Base-by-base conservation (phyloP, 805 yeast species). In the Schwanniomyces pseudopolymorphus region DNA sequence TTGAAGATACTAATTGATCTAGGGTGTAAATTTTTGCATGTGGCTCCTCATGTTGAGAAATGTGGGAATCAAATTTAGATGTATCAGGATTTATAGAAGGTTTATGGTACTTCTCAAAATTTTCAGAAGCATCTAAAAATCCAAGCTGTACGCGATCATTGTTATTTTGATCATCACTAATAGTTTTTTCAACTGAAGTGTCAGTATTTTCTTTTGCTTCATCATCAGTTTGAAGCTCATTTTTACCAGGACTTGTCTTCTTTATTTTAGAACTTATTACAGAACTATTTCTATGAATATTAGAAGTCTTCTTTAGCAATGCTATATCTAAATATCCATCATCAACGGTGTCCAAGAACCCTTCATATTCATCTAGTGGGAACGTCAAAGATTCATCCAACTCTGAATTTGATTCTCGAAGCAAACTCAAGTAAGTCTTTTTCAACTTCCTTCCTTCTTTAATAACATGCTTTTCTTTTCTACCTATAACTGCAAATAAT, bases 401-500 rank as follows among this genome's bases (percentile, higher is more conserved):
- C 2, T 57, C 56, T 1, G 62, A 58, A 13, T 54, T 46, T 1
- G 70, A 59, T 13, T 52, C 56, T 14, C 57, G 53, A 31, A 68
- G 51, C n/a, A 64, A 40, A 21, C 55, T 53, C 39, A 56, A 52
- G 39, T 62, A 69, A 39, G 53, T 57, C 27, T 51, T 54, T 48
- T 70, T 69, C 47, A 75, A 59, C 22, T 60, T 60, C 21, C 69
- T 67, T 1, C 77, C 77, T 45, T 71, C 70, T 25, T 63, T 60
- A 25, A 75, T 63, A 11, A 78, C 61, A 48, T 73, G 71, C 7
- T 77, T 75, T 57, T 86, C 94, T 48, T 84, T 84, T 49, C 82
- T 73, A 2, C 88, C 87, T 47, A 87, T 75, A 10, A 85, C 77
- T 2, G 88, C 85, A 61, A 81, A 87, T 43, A 87, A 64, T 0